Conservation (phyloP, 805 yeast genomes). For the Zygoascus bituminiphila region DNA sequence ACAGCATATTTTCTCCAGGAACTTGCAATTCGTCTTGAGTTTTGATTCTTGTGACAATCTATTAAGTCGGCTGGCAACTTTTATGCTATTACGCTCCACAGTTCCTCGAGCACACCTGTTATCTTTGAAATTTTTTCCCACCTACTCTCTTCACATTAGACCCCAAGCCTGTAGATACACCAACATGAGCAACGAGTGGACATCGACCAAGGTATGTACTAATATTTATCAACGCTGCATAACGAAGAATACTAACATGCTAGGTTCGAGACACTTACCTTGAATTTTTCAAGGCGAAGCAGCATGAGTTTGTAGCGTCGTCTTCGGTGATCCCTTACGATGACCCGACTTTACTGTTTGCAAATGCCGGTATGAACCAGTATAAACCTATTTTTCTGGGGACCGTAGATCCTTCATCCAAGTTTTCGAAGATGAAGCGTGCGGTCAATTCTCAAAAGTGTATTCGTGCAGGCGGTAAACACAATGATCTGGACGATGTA, state of each 20-base stretch:
- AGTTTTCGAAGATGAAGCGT: conserved; percentile 72
- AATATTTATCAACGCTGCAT: background rate
- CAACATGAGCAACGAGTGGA: conserved; percentile 2
- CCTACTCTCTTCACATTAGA: background rate
- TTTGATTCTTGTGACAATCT: too few species aligned
- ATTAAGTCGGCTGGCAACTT: too few species aligned
- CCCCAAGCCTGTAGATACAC: background rate
- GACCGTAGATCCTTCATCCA: conserved; percentile 91
- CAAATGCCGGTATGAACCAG: conserved; percentile 99
- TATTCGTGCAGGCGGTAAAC: conserved; percentile 99
- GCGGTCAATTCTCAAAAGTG: conserved; percentile 97
- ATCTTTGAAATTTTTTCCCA: background rate
- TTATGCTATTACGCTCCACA: background rate
- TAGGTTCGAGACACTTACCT: conserved; percentile 77
- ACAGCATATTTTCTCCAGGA: too few species aligned
- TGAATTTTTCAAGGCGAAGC: conserved; percentile 58
- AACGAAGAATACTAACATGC: background rate
- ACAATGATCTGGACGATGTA: conserved; percentile 91
- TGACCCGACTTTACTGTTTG: conserved; percentile 92
- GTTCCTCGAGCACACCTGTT: background rate
- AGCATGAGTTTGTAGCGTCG: conserved; percentile 80
- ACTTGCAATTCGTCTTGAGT: too few species aligned
- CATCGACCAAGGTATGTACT: conserved; percentile 5
- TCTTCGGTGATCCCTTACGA: conserved; percentile 96
- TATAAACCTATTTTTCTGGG: conserved; percentile 96